Percentiles rank a stretch among this genome's conserved stretches.
Evolutionary conservation across 306 rosid genomes (phyloP).

Genomic region (Rosa rugosa): DNA sequence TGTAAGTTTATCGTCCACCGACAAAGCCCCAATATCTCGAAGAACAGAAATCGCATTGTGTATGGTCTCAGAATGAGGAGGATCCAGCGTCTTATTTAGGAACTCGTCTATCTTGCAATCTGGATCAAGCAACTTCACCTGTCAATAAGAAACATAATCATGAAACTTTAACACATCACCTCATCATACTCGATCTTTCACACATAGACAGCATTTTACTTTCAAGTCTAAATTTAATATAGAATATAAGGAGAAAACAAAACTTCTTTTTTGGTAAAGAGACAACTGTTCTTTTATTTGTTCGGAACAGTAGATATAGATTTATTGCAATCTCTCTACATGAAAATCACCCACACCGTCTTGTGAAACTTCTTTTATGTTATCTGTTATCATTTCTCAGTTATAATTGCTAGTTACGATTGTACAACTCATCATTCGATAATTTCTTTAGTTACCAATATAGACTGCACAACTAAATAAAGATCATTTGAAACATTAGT

Average conservation of each 20-base stretch:
- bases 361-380: background rate
- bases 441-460: background rate
- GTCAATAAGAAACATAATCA: constrained; percentile 26
- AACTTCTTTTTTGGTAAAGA: background rate
- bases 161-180: constrained; percentile 7
- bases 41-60: constrained; percentile 71
- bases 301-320: background rate
- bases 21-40: constrained; percentile 90
- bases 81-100: constrained; percentile 80
- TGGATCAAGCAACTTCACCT: constrained; percentile 93
- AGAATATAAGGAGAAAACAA: background rate
- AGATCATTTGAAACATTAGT: background rate
- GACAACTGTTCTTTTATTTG: background rate
- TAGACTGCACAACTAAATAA: background rate
- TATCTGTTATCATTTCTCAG: background rate
- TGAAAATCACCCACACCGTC: background rate
- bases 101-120: constrained; percentile 62
- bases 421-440: background rate
- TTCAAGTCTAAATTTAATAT: background rate
- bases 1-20: constrained; percentile 72
- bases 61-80: constrained; percentile 79
- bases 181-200: background rate
- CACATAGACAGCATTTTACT: background rate
- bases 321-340: background rate
- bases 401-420: background rate